Evolutionary conservation across 345 rosid genomes (phyloP), one percentile per base, ranked within the genome.

Genomic region (Sisymbrium irio): DNA sequence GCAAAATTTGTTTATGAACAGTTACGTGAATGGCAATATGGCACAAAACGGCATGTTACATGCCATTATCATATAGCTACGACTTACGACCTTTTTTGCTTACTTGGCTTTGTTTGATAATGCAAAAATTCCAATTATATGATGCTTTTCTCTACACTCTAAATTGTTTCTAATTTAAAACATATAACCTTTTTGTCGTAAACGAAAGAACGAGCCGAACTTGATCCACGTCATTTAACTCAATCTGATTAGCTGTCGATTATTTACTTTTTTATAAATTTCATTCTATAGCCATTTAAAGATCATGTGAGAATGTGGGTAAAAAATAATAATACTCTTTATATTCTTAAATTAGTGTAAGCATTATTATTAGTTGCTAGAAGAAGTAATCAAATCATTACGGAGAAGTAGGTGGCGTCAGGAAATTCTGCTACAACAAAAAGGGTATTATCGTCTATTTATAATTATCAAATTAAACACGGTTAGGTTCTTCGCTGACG

Each of bases 401-500:
- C 15, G 32, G 41, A 22, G 53, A 2, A 25, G 45, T 70, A 45
- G 74, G 79, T 76, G 37, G 70, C 50, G 65, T 76, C 74, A 39
- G 17, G 30, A 73, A 65, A 65, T 45, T 73, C 32, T 2, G 33
- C 39, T 2, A 19, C 19, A 62, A 55, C 36, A 37, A 25, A 32
- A 69, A 40, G 75, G 79, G 65, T 62, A 76, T 2, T 6, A 44
- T 45, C 58, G 79, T 62, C 78, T 0, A 9, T 69, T 36, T 5
- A 30, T 0, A 1, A 1, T n/a, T n/a, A n/a, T 7, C 1, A 40
- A 40, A 41, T 5, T 11, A 42, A 73, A 76, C 65, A 69, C 75
- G 79, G 79, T 76, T 76, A 55, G 79, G 75, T 76, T 62, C 71
- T 15, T 54, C 64, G 79, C 74, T 69, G 70, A 69, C 60, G 75